A percentile compares a stretch with the other conserved stretches of the same genome.
Conservation (phyloP, 352 stramenopile genomes). For the Pseudoperonospora humuli region DNA sequence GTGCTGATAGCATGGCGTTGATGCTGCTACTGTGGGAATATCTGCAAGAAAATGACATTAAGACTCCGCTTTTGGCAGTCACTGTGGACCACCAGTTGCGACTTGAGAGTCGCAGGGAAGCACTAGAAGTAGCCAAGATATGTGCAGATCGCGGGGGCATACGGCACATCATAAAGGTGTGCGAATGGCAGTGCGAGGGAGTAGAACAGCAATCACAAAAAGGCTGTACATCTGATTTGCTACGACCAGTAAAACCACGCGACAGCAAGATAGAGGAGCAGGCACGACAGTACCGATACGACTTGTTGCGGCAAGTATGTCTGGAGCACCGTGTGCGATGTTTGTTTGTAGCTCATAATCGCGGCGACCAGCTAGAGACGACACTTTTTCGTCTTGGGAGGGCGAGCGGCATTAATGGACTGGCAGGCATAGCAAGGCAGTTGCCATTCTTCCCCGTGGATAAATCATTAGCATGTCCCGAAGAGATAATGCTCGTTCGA, state of each 20-base stretch:
- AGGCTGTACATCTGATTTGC: background rate
- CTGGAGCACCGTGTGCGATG: slow-evolving; percentile 39
- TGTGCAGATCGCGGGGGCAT: slow-evolving; percentile 36
- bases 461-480: background rate
- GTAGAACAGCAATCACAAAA: slow-evolving; percentile 2
- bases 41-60: slow-evolving; percentile 33
- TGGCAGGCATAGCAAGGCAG: slow-evolving; percentile 50
- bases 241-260: slow-evolving; percentile 23
- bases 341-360: slow-evolving; percentile 76
- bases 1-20: slow-evolving; percentile 76
- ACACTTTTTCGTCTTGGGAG: slow-evolving; percentile 70
- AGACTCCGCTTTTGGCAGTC: slow-evolving; percentile 64
- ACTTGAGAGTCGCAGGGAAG: slow-evolving; percentile 54
- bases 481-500: slow-evolving; percentile 31
- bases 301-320: slow-evolving; percentile 49
- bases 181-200: slow-evolving; percentile 33
- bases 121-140: slow-evolving; percentile 37
- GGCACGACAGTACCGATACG: slow-evolving; percentile 60
- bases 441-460: slow-evolving; percentile 22
- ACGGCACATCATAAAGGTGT: slow-evolving; percentile 43
- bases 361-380: slow-evolving; percentile 75
- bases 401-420: slow-evolving; percentile 64
- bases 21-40: slow-evolving; percentile 68
- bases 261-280: slow-evolving; percentile 74
- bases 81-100: slow-evolving; percentile 75